Evolutionary conservation across 176 grass and related monocot genomes (phyloP), one percentile per base, ranked within the genome.

Genomic region (Cenchrus purpureus): DNA sequence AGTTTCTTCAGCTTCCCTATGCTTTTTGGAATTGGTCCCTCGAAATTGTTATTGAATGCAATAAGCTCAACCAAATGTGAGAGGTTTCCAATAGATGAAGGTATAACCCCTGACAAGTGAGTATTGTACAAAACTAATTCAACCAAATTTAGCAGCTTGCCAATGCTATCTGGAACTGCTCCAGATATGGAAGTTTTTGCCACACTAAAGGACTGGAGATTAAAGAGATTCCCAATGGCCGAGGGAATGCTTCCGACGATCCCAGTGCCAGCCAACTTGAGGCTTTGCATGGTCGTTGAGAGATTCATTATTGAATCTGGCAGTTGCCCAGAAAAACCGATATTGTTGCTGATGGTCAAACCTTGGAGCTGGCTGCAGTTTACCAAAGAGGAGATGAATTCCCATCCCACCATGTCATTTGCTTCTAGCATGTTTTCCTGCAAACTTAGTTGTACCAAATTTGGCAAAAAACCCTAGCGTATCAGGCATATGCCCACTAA

Each of bases 41-140:
- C 55, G 4, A 73, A 12, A 7, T 44, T 78, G 42, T 3, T 2
- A 7, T 60, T 4, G 7, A 10, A 13, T 50, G 65, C 53, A 6
- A 10, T 4, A 6, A 85, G 3, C 4, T 1, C 10, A 73, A 0
- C 19, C 14, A 79, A 1, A 29, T 3, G 19, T 28, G 45, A 43
- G 22, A 86, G 56, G 53, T 86, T 86, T 86, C 76, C 76, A 13
- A 31, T 50, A 10, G 76, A 86, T 13, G 56, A 64, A 17, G 76
- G 72, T 67, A 76, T 31, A 9, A 43, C 52, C 15, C 60, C 82
- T 45, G 60, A 76, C 31, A 84, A 66, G 15, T 50, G 5, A 54
- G 12, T 76, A 9, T 42, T 76, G 31, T 54, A 44, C 60, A 84
- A 9, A 49, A 11, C 5, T 15, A 55, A 4, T 6, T 6, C 5